Conservation (phyloP, 163 green algal species). For the Coccomyxa subellipsoidea region DNA sequence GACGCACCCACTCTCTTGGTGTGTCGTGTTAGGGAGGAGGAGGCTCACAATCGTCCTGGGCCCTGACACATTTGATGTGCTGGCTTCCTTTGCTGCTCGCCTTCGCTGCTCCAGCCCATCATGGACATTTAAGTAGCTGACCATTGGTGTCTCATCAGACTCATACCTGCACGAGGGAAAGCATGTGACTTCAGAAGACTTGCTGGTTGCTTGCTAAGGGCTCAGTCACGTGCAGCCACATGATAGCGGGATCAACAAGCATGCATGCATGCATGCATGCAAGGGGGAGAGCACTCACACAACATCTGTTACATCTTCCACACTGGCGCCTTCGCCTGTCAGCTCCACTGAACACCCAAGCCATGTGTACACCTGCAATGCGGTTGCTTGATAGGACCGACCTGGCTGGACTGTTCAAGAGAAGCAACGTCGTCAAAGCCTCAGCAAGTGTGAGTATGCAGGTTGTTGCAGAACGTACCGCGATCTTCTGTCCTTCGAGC, state of each 20-base stretch:
- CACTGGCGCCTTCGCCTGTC: neutral
- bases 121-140: constrained; percentile 84
- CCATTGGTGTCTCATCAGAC: constrained; percentile 84
- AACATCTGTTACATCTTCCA: constrained; percentile 35
- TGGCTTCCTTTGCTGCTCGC: constrained; percentile 35
- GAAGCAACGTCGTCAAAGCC: neutral
- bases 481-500: constrained; percentile 61
- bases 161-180: constrained; percentile 59
- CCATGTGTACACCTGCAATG: constrained; percentile 69
- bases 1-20: no score
- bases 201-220: neutral
- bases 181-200: neutral
- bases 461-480: constrained; percentile 26
- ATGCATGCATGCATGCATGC: no score
- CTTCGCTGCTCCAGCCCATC: constrained; percentile 69
- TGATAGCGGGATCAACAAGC: no score
- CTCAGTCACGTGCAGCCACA: neutral
- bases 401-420: no score
- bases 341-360: constrained; percentile 58
- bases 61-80: constrained; percentile 52
- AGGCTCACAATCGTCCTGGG: constrained; percentile 63
- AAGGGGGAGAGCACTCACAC: constrained; percentile 34
- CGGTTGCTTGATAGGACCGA: neutral
- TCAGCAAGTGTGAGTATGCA: neutral
- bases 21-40: no score